These are phyloP conservation scores for Tulasnella sp. DNA, from an alignment of 768 basidiomycete genomes.

Conservation along the genomic window DNA sequence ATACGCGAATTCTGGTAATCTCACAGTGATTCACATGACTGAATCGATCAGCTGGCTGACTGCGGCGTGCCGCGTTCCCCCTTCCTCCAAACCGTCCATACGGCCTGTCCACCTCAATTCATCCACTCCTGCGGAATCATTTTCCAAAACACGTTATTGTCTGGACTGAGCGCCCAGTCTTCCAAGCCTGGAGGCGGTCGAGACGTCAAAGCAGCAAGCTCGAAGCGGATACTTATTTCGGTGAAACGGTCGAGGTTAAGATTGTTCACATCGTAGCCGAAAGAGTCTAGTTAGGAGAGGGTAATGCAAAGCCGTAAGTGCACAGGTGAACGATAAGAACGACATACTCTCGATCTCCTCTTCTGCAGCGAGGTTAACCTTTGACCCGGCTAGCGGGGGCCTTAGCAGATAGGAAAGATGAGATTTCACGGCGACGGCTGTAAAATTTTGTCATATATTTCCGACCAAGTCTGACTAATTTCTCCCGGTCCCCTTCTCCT, in stretches of 20 bases:
- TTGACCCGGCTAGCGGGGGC: too few relatives aligned
- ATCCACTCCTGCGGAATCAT: constrained; percentile 18
- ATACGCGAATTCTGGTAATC: too few relatives aligned
- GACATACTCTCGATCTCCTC: constrained; percentile 22
- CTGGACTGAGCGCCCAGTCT: constrained; percentile 29
- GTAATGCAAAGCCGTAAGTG: too few relatives aligned
- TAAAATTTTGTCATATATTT: too few relatives aligned
- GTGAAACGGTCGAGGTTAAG: constrained; percentile 31
- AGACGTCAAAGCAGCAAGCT: constrained; percentile 30
- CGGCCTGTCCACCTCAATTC: not conserved
- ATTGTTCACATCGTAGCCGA: constrained; percentile 32
- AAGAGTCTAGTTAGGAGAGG: constrained; percentile 24
- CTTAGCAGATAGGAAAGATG: too few relatives aligned
- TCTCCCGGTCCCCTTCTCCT: too few relatives aligned
- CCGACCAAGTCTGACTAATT: too few relatives aligned
- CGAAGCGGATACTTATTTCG: constrained; percentile 29
- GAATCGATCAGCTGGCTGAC: too few relatives aligned
- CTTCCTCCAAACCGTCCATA: not conserved
- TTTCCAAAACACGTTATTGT: constrained; percentile 24
- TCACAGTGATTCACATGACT: too few relatives aligned
- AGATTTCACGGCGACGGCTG: too few relatives aligned
- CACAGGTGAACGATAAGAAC: too few relatives aligned
- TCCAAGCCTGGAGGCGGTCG: constrained; percentile 26
- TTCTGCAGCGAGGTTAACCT: constrained; percentile 18
- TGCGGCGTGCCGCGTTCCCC: not conserved